Conservation (phyloP, 257 asterid species). For the Capsicum baccatum region DNA sequence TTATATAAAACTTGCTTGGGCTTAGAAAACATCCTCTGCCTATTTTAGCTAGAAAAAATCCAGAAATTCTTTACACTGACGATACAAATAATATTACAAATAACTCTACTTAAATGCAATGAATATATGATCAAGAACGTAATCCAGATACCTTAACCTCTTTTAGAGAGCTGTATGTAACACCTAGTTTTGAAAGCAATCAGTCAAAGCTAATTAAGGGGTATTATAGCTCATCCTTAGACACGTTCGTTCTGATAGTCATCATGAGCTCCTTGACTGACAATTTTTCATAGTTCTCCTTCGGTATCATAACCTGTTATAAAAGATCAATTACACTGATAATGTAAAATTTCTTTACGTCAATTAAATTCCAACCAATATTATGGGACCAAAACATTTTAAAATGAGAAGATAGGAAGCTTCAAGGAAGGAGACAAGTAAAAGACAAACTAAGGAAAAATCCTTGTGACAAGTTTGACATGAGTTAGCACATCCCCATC, state of each 20-base stretch:
- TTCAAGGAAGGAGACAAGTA: slow-evolving; percentile 12
- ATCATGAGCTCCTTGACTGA: background rate
- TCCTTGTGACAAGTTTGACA: background rate
- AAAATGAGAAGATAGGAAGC: slow-evolving; percentile 18
- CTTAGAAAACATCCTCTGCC: background rate
- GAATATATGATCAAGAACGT: too few species aligned
- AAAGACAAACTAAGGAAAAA: background rate
- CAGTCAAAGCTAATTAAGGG: too few species aligned
- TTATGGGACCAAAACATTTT: background rate
- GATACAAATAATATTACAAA: too few species aligned
- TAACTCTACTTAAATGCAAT: too few species aligned
- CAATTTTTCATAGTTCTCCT: too few species aligned
- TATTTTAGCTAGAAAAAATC: background rate
- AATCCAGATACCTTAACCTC: too few species aligned
- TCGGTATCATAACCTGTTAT: too few species aligned
- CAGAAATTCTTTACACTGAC: background rate
- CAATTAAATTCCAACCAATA: background rate
- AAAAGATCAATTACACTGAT: background rate
- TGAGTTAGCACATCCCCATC: background rate
- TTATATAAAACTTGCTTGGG: background rate
- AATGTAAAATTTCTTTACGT: background rate
- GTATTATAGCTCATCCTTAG: background rate
- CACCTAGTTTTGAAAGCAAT: too few species aligned
- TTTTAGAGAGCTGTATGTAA: too few species aligned
- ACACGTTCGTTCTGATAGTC: background rate